These are phyloP conservation scores for Salix dunnii DNA, from an alignment of 345 rosid species.

Conservation along the genomic window DNA sequence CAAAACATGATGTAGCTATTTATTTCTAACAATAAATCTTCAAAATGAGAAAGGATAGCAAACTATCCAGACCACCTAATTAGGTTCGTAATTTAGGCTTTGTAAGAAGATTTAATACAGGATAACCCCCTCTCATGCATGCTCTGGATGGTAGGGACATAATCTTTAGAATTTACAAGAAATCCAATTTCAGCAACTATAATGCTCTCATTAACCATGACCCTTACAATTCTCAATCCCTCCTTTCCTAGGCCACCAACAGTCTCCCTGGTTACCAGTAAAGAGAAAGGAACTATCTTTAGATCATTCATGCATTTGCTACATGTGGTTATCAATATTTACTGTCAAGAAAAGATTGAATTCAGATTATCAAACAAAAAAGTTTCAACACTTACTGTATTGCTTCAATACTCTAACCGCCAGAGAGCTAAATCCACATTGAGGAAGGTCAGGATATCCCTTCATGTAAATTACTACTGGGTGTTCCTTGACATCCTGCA, in stretches of 20 bases:
- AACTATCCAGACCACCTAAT: neutral
- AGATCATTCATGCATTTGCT: neutral
- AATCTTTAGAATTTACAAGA: neutral
- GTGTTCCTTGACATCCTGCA: slow-evolving; percentile 85
- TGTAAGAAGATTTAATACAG: neutral
- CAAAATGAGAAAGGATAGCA: neutral
- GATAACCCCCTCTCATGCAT: neutral
- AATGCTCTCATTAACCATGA: neutral
- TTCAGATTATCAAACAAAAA: neutral
- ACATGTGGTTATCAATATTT: neutral
- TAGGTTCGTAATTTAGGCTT: neutral
- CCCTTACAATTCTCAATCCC: neutral
- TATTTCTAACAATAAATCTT: neutral
- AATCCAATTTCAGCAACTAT: neutral
- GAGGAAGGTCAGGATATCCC: slow-evolving; percentile 89
- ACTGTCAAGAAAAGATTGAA: neutral
- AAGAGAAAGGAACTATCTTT: neutral
- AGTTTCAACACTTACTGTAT: slow-evolving; percentile 51
- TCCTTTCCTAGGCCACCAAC: neutral
- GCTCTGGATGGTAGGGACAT: neutral
- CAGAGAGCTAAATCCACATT: slow-evolving; percentile 89
- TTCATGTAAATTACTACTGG: slow-evolving; percentile 96
- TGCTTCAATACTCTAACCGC: slow-evolving; percentile 83
- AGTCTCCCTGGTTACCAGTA: neutral
- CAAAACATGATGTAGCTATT: neutral